Conservation (phyloP, 1,284 basidiomycete species). For the Malassezia obtusa region DNA sequence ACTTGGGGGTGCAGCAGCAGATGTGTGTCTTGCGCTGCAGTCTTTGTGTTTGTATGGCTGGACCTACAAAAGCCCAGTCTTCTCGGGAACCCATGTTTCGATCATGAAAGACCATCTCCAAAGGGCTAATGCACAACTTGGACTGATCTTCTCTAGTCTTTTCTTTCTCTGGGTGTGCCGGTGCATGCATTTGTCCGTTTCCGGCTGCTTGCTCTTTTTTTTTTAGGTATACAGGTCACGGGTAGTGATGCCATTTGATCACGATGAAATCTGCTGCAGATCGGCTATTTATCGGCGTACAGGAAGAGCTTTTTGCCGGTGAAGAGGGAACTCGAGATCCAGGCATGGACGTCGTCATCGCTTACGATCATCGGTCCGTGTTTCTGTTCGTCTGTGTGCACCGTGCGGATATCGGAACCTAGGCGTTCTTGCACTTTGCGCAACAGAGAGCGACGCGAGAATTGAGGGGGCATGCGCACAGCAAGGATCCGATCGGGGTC, state of each 20-base stretch:
- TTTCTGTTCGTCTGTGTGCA: constrained; percentile 50
- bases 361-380: not conserved
- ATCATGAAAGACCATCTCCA: too few species aligned
- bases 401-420: constrained; percentile 61
- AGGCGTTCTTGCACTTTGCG: constrained; percentile 80
- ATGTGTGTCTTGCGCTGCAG: too few species aligned
- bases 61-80: too few species aligned
- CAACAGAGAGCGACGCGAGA: constrained; percentile 73
- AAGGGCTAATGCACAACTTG: too few species aligned
- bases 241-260: not conserved
- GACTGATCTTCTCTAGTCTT: too few species aligned
- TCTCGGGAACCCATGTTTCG: too few species aligned
- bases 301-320: constrained; percentile 8
- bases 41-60: too few species aligned
- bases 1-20: too few species aligned
- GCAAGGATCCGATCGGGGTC: constrained; percentile 83
- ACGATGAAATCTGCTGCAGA: not conserved
- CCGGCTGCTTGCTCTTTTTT: too few species aligned
- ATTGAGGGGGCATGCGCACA: constrained; percentile 89
- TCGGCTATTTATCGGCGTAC: not conserved
- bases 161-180: too few species aligned
- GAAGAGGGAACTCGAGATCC: not conserved
- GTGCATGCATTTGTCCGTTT: too few species aligned
- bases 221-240: too few species aligned
- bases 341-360: constrained; percentile 4